Conservation (phyloP, 495 filamentous ascomycete species). For the Elasticomyces elasticus region DNA sequence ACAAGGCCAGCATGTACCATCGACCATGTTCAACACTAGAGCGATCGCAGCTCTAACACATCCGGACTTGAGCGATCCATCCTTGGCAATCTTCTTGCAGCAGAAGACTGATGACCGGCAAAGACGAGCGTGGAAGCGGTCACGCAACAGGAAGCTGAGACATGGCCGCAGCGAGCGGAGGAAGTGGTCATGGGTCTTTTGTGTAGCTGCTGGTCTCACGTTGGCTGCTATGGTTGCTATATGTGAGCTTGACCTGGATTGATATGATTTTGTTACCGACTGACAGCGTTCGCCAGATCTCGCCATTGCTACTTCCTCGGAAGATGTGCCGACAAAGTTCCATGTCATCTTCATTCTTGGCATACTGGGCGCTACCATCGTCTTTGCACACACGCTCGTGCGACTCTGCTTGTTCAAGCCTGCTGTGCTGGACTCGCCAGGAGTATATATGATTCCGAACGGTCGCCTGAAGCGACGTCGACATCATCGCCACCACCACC, state of each 20-base stretch:
- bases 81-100: conserved; percentile 8
- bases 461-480: conserved; percentile 19
- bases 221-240: conserved; percentile 14
- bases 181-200: conserved; percentile 3
- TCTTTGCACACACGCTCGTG: conserved; percentile 70
- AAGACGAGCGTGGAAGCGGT: conserved; percentile 14
- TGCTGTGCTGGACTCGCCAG: conserved; percentile 1
- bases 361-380: conserved; percentile 59
- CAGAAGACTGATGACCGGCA: conserved; percentile 12
- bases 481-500: conserved; percentile 25
- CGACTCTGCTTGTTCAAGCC: conserved; percentile 48
- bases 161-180: not conserved
- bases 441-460: not conserved
- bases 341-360: conserved; percentile 65
- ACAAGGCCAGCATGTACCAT: conserved; percentile 3
- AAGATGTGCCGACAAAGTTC: conserved; percentile 11
- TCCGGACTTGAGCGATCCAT: conserved; percentile 21
- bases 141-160: conserved; percentile 10
- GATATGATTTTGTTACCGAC: not conserved
- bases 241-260: conserved; percentile 5
- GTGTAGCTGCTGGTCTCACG: conserved; percentile 7
- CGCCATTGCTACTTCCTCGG: conserved; percentile 8
- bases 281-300: not conserved
- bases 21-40: conserved; percentile 18
- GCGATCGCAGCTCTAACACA: conserved; percentile 15